Evolutionary conservation across 495 filamentous ascomycete species (phyloP).

Genomic region (Aspergillus bridgeri): DNA sequence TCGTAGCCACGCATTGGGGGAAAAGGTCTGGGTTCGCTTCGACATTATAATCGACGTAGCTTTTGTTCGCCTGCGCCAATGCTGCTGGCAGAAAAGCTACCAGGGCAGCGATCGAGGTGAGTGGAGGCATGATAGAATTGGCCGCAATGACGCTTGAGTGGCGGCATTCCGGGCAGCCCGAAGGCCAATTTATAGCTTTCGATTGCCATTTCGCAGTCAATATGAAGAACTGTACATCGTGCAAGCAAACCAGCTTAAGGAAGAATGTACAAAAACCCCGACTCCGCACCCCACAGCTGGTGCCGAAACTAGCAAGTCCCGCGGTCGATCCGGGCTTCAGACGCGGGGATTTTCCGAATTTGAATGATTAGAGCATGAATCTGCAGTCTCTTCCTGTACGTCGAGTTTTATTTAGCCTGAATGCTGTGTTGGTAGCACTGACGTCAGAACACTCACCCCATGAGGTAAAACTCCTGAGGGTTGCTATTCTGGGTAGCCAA

Average conservation of each 20-base stretch:
- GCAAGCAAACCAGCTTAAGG: not conserved
- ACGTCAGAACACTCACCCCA: not conserved
- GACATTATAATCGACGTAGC: slow-evolving; percentile 29
- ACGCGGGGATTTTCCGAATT: slow-evolving; percentile 20
- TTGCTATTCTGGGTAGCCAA: too few relatives aligned
- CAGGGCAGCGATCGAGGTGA: slow-evolving; percentile 18
- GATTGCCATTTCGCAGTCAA: not conserved
- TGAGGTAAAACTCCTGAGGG: too few relatives aligned
- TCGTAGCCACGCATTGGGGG: slow-evolving; percentile 19
- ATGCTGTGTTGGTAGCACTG: not conserved
- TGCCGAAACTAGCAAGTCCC: slow-evolving; percentile 20
- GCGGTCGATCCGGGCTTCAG: slow-evolving; percentile 18
- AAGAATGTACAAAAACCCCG: slow-evolving; percentile 8
- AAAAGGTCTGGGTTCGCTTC: slow-evolving; percentile 31
- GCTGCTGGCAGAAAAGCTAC: slow-evolving; percentile 27
- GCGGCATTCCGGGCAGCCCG: not conserved
- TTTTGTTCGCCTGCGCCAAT: slow-evolving; percentile 28
- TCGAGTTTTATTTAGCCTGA: slow-evolving; percentile 24
- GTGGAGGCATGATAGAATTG: slow-evolving; percentile 14
- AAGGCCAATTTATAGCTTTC: not conserved
- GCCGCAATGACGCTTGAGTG: not conserved
- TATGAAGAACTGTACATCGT: not conserved
- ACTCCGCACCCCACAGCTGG: slow-evolving; percentile 1
- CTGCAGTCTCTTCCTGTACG: not conserved
- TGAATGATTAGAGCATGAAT: not conserved